Evolutionary conservation across 106 monocot genomes (phyloP).

Genomic region (Acorus gramineus): DNA sequence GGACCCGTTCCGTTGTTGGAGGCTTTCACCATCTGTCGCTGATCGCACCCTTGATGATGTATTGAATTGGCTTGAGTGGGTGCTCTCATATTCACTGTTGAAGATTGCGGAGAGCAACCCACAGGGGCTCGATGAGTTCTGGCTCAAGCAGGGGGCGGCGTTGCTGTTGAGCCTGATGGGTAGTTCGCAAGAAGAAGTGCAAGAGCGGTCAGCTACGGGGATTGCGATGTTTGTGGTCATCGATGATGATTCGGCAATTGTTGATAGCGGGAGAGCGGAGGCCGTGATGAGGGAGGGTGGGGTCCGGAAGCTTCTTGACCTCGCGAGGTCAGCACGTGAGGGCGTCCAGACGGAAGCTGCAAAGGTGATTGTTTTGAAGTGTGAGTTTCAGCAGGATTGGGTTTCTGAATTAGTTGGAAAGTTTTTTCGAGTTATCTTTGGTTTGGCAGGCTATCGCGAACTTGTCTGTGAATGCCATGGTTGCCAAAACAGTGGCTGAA

Average conservation of each 20-base stretch:
- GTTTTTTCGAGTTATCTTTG: no score
- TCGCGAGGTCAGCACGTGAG: slow-evolving; percentile 73
- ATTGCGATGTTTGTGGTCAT: slow-evolving; percentile 91
- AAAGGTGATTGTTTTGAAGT: slow-evolving; percentile 38
- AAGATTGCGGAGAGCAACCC: slow-evolving; percentile 70
- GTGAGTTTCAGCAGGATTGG: neutral
- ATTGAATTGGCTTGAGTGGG: slow-evolving; percentile 85
- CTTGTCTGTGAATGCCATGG: slow-evolving; percentile 91
- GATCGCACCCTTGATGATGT: slow-evolving; percentile 23
- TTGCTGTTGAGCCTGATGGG: slow-evolving; percentile 55
- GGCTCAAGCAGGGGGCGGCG: slow-evolving; percentile 68
- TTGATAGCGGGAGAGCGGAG: slow-evolving; percentile 75
- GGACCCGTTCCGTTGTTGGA: no score
- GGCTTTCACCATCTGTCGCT: no score
- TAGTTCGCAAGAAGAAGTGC: slow-evolving; percentile 82
- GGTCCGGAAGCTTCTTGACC: slow-evolving; percentile 66
- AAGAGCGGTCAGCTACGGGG: slow-evolving; percentile 80
- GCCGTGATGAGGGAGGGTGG: slow-evolving; percentile 82
- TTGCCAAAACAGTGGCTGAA: slow-evolving; percentile 92
- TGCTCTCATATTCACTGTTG: slow-evolving; percentile 60
- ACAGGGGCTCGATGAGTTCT: slow-evolving; percentile 55
- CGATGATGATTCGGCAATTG: slow-evolving; percentile 83
- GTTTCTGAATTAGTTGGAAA: no score
- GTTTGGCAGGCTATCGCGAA: slow-evolving; percentile 81
- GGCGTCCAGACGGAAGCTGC: slow-evolving; percentile 88